A percentile compares a stretch with the other conserved stretches of the same genome.
These are phyloP conservation scores for Lolium multiflorum DNA, from an alignment of 176 grass and related monocot genomes.

Conservation along the genomic window DNA sequence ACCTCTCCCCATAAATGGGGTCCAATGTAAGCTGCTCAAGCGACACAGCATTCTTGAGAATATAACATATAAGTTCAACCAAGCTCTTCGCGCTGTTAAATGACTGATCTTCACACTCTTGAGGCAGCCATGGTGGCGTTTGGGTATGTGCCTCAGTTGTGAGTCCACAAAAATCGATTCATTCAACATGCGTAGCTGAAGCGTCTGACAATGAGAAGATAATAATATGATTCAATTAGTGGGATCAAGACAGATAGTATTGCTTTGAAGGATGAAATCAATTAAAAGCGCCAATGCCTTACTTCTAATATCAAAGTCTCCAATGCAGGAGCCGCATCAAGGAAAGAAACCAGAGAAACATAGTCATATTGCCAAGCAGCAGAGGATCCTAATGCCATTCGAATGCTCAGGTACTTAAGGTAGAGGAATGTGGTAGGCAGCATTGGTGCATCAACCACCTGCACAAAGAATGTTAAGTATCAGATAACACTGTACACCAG, in stretches of 20 bases:
- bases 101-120: neutral
- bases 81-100: neutral
- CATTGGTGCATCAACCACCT: conserved; percentile 12
- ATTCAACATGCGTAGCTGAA: neutral
- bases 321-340: neutral
- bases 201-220: neutral
- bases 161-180: neutral
- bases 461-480: neutral
- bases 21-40: too few species aligned
- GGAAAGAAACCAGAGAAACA: conserved; percentile 14
- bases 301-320: conserved; percentile 27
- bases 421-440: conserved; percentile 9
- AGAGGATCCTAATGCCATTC: neutral
- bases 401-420: conserved; percentile 29
- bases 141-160: neutral
- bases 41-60: too few species aligned
- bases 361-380: neutral
- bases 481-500: neutral
- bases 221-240: neutral
- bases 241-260: neutral
- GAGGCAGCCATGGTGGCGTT: neutral
- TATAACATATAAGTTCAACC: too few species aligned
- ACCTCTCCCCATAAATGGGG: neutral
- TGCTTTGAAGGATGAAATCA: neutral
- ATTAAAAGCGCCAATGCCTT: neutral